These are phyloP conservation scores for Actinidia chinensis DNA, from an alignment of 179 eudicot genomes.

Conservation along the genomic window DNA sequence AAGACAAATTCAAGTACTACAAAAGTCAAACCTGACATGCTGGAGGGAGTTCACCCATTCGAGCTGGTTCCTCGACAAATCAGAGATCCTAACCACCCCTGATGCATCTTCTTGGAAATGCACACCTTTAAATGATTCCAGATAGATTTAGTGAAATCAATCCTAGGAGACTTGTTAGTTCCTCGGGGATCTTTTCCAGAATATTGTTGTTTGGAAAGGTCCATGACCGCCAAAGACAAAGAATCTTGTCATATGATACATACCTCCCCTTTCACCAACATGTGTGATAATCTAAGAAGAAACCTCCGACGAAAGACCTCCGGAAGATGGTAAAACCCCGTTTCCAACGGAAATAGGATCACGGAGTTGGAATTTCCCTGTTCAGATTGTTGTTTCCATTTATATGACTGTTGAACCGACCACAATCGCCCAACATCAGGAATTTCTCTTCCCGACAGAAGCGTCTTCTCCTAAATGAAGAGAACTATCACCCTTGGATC, in stretches of 20 bases:
- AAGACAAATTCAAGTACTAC: too few relatives aligned
- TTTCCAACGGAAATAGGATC: not conserved
- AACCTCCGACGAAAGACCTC: not conserved
- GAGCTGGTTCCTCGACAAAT: not conserved
- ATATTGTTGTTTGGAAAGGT: not conserved
- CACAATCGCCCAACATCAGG: not conserved
- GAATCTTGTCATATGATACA: not conserved
- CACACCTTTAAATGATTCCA: not conserved
- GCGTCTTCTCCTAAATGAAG: not conserved
- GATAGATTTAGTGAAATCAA: conserved; percentile 1
- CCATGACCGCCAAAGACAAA: not conserved
- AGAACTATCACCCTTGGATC: not conserved
- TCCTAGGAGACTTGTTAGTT: not conserved
- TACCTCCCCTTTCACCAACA: not conserved
- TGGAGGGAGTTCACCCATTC: not conserved
- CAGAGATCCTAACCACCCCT: not conserved
- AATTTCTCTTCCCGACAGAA: not conserved
- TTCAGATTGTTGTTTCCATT: conserved; percentile 3
- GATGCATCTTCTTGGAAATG: not conserved
- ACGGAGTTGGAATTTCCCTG: not conserved
- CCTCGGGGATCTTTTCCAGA: not conserved
- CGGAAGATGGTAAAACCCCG: not conserved
- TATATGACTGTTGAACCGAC: not conserved
- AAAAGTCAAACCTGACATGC: conserved; percentile 1
- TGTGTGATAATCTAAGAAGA: too few relatives aligned